Evolutionary conservation across 2,329 filamentous ascomycete species (phyloP).

Genomic region (Epichloe baconii): DNA sequence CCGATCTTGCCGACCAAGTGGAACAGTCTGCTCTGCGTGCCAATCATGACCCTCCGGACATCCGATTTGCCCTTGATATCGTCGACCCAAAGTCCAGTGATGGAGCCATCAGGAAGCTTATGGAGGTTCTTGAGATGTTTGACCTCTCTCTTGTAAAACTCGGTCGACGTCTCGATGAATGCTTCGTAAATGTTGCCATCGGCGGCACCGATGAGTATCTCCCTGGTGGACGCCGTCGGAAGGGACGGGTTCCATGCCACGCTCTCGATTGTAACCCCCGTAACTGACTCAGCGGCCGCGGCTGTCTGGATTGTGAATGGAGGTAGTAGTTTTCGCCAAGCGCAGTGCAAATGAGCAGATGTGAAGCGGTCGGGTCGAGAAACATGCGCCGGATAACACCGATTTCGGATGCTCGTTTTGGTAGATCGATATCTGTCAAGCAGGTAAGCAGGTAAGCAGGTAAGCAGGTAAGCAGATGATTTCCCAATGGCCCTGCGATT

Average conservation of each 20-base stretch:
- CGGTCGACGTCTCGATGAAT: slow-evolving; percentile 85
- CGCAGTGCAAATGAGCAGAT: slow-evolving; percentile 82
- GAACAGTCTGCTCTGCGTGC: slow-evolving; percentile 64
- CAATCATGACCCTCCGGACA: slow-evolving; percentile 62
- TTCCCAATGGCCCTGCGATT: background rate
- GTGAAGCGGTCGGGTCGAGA: slow-evolving; percentile 90
- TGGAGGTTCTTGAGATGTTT: slow-evolving; percentile 79
- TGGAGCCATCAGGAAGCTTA: slow-evolving; percentile 66
- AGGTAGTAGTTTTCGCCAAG: slow-evolving; percentile 96
- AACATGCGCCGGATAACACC: slow-evolving; percentile 94
- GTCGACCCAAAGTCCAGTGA: slow-evolving; percentile 81
- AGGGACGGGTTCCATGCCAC: slow-evolving; percentile 91
- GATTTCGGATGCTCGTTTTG: slow-evolving; percentile 81
- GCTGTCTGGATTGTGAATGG: slow-evolving; percentile 83
- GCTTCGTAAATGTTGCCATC: slow-evolving; percentile 93
- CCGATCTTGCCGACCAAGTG: slow-evolving; percentile 72
- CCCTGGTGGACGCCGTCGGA: slow-evolving; percentile 84
- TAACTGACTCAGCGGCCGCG: slow-evolving; percentile 66
- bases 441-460: background rate
- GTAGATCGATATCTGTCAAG: slow-evolving; percentile 76
- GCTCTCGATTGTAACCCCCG: slow-evolving; percentile 76
- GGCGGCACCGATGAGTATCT: slow-evolving; percentile 83
- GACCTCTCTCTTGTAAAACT: slow-evolving; percentile 92
- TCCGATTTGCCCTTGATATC: slow-evolving; percentile 55
- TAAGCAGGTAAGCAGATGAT: background rate